Evolutionary conservation across 108 stramenopile genomes (phyloP), one percentile per base, ranked within the genome.

Genomic region (Schizochytrium sp.): DNA sequence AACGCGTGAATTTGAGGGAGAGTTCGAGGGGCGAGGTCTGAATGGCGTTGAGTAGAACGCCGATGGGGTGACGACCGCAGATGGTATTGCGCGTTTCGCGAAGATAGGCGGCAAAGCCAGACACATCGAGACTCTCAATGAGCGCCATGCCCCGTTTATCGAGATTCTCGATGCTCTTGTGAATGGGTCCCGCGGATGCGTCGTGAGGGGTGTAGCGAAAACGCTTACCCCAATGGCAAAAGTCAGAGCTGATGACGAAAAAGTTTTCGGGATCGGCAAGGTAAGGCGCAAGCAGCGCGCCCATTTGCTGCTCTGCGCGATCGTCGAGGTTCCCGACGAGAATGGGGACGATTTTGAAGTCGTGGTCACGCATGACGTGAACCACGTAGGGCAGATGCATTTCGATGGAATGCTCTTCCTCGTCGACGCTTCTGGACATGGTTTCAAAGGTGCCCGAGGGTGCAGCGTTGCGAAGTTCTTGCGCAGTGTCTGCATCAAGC

Each of bases 341-440:
- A 28, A 92, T 92, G 53, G 92, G 88, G 16, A 92, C 92, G 41
- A 69, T 69, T 23, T 69, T 69, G 41, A 69, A 69, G 10, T 69
- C 63, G 41, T 18, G 63, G 63, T 5, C 63, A 10, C 63, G 63
- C 63, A 69, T 69, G 8, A 69, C 63, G 41, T 69, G 63, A 25
- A 92, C 88, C 10, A 92, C 69, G 83, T 90, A 92, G n/a, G 92
- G 92, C 48, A 92, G 29, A 87, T 92, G 92, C 92, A 92, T 92
- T 44, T 92, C 92, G 47, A 92, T 89, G 21, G 89, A 90, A 34
- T 92, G 92, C 72, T 92, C 92, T 5, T 89, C 92, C 53, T 92
- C 92, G 59, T 92, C 92, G 58, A 90, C 58, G 48, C 44, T 21
- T 16, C 41, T 53, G 3, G 60, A 88, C 91, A 92, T 91, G 5